These are phyloP conservation scores for Cercis canadensis DNA, from an alignment of 306 rosid species.

Conservation along the genomic window DNA sequence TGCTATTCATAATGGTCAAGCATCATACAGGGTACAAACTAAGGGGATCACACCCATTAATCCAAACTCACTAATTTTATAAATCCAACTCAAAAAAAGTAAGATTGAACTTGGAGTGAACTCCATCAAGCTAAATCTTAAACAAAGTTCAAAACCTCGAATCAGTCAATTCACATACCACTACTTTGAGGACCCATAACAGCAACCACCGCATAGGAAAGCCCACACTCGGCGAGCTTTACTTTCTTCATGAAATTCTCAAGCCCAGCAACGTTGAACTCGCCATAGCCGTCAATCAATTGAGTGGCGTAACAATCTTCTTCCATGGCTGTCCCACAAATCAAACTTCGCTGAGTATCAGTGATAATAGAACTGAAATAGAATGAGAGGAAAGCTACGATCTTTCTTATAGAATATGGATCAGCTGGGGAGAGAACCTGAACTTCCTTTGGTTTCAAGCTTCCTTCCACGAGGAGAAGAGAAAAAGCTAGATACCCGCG, in stretches of 20 bases:
- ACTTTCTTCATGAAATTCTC: slow-evolving; percentile 55
- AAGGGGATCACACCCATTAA: neutral
- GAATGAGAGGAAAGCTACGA: neutral
- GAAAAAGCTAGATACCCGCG: neutral
- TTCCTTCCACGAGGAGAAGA: neutral
- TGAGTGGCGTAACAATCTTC: slow-evolving; percentile 68
- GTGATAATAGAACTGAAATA: neutral
- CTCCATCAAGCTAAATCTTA: neutral
- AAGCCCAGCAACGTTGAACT: slow-evolving; percentile 71
- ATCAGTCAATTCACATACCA: slow-evolving; percentile 49
- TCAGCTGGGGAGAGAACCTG: neutral
- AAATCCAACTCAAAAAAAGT: neutral
- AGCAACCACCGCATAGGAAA: slow-evolving; percentile 90
- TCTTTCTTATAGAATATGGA: neutral
- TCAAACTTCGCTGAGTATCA: slow-evolving; percentile 9
- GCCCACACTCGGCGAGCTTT: slow-evolving; percentile 61
- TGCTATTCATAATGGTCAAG: too few relatives aligned
- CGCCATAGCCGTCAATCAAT: slow-evolving; percentile 74
- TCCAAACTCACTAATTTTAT: neutral
- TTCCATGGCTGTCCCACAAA: slow-evolving; percentile 23
- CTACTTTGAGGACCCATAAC: slow-evolving; percentile 98
- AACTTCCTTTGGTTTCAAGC: neutral
- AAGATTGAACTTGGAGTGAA: neutral
- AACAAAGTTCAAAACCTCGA: neutral
- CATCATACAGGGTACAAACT: too few relatives aligned